A percentile compares a stretch with the other conserved stretches of the same genome.
Evolutionary conservation across 768 basidiomycete genomes (phyloP).

Genomic region (Mycena latifolia): DNA sequence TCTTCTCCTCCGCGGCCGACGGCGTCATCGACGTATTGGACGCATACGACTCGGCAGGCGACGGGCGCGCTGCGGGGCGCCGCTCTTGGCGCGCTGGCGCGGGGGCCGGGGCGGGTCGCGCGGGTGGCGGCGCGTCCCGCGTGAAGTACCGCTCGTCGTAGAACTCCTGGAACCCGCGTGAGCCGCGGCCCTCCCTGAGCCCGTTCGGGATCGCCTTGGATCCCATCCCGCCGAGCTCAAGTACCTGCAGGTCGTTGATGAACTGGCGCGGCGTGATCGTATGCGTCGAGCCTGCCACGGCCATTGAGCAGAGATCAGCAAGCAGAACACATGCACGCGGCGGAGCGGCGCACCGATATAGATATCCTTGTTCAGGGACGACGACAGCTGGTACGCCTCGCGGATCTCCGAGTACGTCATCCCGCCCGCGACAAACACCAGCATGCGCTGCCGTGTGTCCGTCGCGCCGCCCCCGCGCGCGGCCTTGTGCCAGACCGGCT

Average conservation of each 20-base stretch:
- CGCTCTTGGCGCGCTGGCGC: conserved; percentile 11
- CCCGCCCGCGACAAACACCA: conserved; percentile 95
- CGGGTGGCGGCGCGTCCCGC: conserved; percentile 70
- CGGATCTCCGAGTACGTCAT: conserved; percentile 97
- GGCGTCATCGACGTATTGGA: conserved; percentile 44
- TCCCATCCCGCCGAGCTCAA: conserved; percentile 91
- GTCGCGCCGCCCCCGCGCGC: conserved; percentile 63
- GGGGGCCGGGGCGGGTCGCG: conserved; percentile 49
- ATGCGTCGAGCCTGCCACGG: conserved; percentile 95
- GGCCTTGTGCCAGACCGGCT: conserved; percentile 91
- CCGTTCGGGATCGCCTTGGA: conserved; percentile 81
- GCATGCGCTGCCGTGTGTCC: conserved; percentile 74
- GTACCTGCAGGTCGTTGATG: conserved; percentile 86
- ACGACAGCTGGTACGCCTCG: conserved; percentile 85
- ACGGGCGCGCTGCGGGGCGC: conserved; percentile 45
- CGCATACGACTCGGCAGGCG: conserved; percentile 27
- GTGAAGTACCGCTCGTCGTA: conserved; percentile 87
- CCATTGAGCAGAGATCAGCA: no score
- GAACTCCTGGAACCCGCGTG: conserved; percentile 75
- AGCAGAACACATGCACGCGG: background rate
- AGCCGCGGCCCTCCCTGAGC: conserved; percentile 60
- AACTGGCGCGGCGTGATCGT: conserved; percentile 85
- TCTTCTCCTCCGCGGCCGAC: conserved; percentile 66
- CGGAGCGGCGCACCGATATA: conserved; percentile 75
- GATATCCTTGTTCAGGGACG: conserved; percentile 84